Conservation (phyloP, 2,329 filamentous ascomycete species). For the Seiridium cupressi region DNA sequence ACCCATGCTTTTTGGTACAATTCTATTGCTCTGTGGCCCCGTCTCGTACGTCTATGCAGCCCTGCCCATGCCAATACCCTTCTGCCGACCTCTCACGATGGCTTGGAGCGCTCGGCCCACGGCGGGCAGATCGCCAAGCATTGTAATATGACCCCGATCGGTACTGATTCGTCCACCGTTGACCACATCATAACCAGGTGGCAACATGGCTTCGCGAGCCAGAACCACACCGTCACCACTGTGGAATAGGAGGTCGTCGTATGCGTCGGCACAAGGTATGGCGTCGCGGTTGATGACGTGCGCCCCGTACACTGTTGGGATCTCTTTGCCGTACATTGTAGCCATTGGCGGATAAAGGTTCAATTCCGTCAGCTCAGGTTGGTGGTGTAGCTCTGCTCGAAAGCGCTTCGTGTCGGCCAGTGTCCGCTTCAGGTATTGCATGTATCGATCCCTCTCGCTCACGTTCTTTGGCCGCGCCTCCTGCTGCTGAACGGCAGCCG, state of each 20-base stretch:
- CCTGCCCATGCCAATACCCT: constrained; percentile 67
- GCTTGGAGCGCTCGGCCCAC: constrained; percentile 74
- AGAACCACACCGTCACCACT: constrained; percentile 88
- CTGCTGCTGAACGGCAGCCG: constrained; percentile 23
- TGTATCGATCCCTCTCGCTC: constrained; percentile 48
- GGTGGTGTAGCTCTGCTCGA: constrained; percentile 70
- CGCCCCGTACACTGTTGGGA: constrained; percentile 81
- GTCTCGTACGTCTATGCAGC: neutral
- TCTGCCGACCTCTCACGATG: constrained; percentile 63
- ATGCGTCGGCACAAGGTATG: constrained; percentile 74
- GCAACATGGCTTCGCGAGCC: constrained; percentile 81
- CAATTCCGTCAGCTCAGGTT: constrained; percentile 52
- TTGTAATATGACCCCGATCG: constrained; percentile 82
- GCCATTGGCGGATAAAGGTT: constrained; percentile 81
- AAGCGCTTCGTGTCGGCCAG: constrained; percentile 71
- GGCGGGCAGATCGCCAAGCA: constrained; percentile 81
- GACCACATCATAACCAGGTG: constrained; percentile 72
- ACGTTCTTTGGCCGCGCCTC: constrained; percentile 30
- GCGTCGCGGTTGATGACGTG: constrained; percentile 70
- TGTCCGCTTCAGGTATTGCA: constrained; percentile 71
- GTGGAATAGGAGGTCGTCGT: constrained; percentile 84
- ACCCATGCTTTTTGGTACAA: neutral
- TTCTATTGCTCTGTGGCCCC: neutral
- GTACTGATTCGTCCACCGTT: constrained; percentile 73
- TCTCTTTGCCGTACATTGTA: constrained; percentile 82